phyloP scores from a whole-genome alignment of 495 filamentous ascomycete species.

The Melanomma pulvis-pyrius region DNA sequence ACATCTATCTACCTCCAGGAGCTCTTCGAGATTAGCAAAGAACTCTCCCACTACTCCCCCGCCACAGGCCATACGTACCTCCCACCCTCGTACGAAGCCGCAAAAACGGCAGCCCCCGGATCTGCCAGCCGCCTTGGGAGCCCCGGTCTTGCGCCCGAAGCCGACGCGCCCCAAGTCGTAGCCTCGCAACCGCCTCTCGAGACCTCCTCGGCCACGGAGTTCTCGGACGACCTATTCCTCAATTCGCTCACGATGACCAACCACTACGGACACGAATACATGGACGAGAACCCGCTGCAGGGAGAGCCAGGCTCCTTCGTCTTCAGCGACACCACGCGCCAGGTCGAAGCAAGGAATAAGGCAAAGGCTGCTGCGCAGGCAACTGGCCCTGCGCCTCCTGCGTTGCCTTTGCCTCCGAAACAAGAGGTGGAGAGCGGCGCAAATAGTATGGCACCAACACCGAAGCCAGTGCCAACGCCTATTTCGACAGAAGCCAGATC shows the following conservation, averaged over 20 bases:
- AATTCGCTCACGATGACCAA: constrained; percentile 33
- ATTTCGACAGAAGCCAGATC: constrained; percentile 12
- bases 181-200: neutral
- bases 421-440: constrained; percentile 13
- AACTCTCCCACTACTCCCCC: constrained; percentile 72
- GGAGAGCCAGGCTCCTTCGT: constrained; percentile 88
- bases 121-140: constrained; percentile 9
- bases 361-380: constrained; percentile 29
- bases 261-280: constrained; percentile 62
- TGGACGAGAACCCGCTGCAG: constrained; percentile 87
- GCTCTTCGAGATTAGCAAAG: constrained; percentile 63
- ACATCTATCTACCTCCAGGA: constrained; percentile 66
- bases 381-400: neutral
- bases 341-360: constrained; percentile 46
- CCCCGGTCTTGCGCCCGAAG: neutral
- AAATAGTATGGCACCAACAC: constrained; percentile 30
- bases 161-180: neutral
- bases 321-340: constrained; percentile 59
- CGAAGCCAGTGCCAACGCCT: constrained; percentile 25
- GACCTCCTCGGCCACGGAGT: constrained; percentile 37
- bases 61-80: constrained; percentile 74
- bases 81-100: constrained; percentile 52
- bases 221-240: constrained; percentile 36
- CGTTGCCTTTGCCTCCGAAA: constrained; percentile 6
- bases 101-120: constrained; percentile 16